Base-by-base conservation (phyloP, 306 rosid species). In the Mimosa bimucronata region DNA sequence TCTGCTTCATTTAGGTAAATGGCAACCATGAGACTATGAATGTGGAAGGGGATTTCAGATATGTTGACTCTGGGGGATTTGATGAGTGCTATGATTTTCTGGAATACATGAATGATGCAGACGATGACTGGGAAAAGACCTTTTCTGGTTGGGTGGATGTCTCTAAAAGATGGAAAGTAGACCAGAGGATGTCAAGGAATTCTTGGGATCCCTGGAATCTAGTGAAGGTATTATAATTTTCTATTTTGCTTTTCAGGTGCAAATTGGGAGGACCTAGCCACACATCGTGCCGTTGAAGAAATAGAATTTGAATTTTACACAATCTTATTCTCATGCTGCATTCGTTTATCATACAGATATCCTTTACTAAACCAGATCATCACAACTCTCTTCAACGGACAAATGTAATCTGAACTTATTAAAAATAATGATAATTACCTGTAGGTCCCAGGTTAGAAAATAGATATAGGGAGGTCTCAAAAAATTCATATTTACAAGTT, bases 1-100 rank as follows among this genome's bases (percentile, higher is more conserved):
- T 62, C 38, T 66, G 28, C 28, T 66, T 82, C 76, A 41, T 89
- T 40, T 73, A 95, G 97, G 97, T 95, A 61, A 90, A 91, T 73
- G 98, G 98, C 65, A 95, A 95, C 82, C 99, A 95, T 68, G 97
- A 95, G 86, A 90, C 96, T n/a, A 90, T 95, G 94, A 95, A 95
- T 26, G 92, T 95, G 79, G 97, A 95, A 84, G 98, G 99, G 72
- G 97, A 95, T 88, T 95, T 91, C 85, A 88, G 98, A 87, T 93
- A 90, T 58, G 97, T 87, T 48, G 97, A 89, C 0, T 76, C 84
- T 19, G 97, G 92, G 64, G 97, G 90, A 70, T 95, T 93, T 82
- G 94, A 93, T 73, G 99, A 95, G 83, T 90, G 96, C 75, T 79
- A 50, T 74, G 87, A 89, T 85, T 95, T 95, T 85, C 71, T 93